These are phyloP conservation scores for Tetratostichococcus sp. DNA, from an alignment of 139 green algal species.

Conservation along the genomic window DNA sequence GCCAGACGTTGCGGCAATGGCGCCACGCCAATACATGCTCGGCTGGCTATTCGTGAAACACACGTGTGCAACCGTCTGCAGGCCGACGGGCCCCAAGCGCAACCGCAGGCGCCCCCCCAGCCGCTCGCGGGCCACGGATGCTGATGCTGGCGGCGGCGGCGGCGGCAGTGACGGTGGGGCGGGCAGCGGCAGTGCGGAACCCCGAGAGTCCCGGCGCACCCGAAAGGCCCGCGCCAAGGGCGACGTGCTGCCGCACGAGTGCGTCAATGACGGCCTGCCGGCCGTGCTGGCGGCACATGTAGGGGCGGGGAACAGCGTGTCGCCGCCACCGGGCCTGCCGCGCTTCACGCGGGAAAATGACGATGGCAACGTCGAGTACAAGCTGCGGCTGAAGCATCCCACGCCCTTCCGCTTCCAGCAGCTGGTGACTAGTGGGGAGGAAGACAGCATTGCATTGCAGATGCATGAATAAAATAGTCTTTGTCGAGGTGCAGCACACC, in stretches of 20 bases:
- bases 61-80: too few species aligned
- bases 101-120: not conserved
- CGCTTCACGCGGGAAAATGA: slow-evolving; percentile 46
- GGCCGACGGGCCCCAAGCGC: not conserved
- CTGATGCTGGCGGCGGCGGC: slow-evolving; percentile 14
- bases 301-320: not conserved
- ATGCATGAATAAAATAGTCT: too few species aligned
- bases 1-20: too few species aligned
- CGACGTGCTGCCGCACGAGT: not conserved
- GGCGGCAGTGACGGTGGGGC: not conserved
- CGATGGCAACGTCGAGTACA: slow-evolving; percentile 82
- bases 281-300: too few species aligned
- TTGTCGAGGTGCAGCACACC: too few species aligned
- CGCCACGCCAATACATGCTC: too few species aligned
- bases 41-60: too few species aligned
- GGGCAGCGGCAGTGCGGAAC: not conserved
- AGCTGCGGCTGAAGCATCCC: slow-evolving; percentile 60
- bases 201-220: not conserved
- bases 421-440: slow-evolving; percentile 45
- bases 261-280: not conserved
- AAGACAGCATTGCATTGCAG: too few species aligned
- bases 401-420: slow-evolving; percentile 71
- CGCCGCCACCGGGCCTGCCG: not conserved
- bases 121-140: not conserved
- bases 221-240: not conserved